Conservation (phyloP, 2,329 filamentous ascomycete species). For the Phaeophleospora eucalypticola region DNA sequence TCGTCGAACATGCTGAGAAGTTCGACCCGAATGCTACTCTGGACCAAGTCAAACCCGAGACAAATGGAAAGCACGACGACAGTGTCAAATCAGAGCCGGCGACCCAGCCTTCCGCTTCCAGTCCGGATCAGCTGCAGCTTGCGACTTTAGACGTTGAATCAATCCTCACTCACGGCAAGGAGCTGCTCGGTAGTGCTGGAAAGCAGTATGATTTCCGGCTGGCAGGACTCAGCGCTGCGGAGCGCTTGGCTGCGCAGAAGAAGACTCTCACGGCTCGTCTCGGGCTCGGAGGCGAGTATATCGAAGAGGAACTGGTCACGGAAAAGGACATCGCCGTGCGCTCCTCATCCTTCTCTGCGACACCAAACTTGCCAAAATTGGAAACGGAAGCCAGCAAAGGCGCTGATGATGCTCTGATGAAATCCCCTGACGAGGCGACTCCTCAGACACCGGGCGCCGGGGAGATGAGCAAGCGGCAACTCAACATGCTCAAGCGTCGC, state of each 20-base stretch:
- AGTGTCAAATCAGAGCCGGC: slow-evolving; percentile 56
- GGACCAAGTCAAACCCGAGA: slow-evolving; percentile 32
- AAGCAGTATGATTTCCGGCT: slow-evolving; percentile 80
- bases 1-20: slow-evolving; percentile 78
- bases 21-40: slow-evolving; percentile 68
- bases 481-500: slow-evolving; percentile 92
- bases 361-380: slow-evolving; percentile 43
- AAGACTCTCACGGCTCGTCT: slow-evolving; percentile 79
- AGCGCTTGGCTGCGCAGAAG: slow-evolving; percentile 80
- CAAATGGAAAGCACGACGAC: slow-evolving; percentile 35
- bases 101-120: slow-evolving; percentile 4
- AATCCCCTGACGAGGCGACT: slow-evolving; percentile 30
- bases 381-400: slow-evolving; percentile 50
- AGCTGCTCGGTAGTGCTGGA: slow-evolving; percentile 75
- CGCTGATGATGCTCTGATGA: slow-evolving; percentile 22
- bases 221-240: slow-evolving; percentile 73
- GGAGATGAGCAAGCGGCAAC: slow-evolving; percentile 80
- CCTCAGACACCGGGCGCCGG: slow-evolving; percentile 29
- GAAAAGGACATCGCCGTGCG: slow-evolving; percentile 55
- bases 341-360: slow-evolving; percentile 38
- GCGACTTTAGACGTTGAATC: slow-evolving; percentile 71
- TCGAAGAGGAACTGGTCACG: slow-evolving; percentile 77
- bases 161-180: slow-evolving; percentile 78
- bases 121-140: slow-evolving; percentile 62
- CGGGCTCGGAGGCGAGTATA: slow-evolving; percentile 77